phyloP scores from a whole-genome alignment of 1,139 yeast genomes.

The Pichia norvegensis region DNA sequence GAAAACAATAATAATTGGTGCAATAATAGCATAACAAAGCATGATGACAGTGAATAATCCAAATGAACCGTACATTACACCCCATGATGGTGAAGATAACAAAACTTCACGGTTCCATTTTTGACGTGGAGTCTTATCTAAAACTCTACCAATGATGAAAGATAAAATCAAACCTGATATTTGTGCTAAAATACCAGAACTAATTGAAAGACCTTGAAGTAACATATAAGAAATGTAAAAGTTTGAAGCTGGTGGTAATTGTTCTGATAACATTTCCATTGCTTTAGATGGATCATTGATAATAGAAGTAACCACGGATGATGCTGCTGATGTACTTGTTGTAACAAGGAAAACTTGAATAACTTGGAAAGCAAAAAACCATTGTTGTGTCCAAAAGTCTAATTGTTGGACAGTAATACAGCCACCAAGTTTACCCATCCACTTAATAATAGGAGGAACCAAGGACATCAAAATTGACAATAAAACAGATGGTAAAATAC shows the following conservation, averaged over 20 bases:
- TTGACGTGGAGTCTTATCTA: conserved; percentile 82
- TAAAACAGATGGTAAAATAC: conserved; percentile 76
- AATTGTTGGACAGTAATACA: conserved; percentile 54
- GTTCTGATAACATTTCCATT: conserved; percentile 59
- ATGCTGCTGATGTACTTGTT: conserved; percentile 64
- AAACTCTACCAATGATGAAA: conserved; percentile 56
- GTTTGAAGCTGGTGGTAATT: conserved; percentile 85
- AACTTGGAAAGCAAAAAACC: conserved; percentile 65
- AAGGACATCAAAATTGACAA: conserved; percentile 76
- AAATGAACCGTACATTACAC: conserved; percentile 79
- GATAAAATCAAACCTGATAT: conserved; percentile 63
- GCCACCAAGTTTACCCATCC: conserved; percentile 61
- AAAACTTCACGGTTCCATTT: conserved; percentile 67
- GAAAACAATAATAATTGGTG: conserved; percentile 71
- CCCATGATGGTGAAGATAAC: conserved; percentile 69
- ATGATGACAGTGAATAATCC: conserved; percentile 76
- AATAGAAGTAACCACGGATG: conserved; percentile 64
- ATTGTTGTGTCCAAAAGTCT: conserved; percentile 67
- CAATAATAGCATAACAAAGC: conserved; percentile 70
- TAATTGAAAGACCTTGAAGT: conserved; percentile 76
- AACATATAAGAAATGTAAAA: conserved; percentile 66
- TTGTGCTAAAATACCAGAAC: conserved; percentile 77
- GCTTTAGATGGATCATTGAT: conserved; percentile 57
- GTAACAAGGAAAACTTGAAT: conserved; percentile 65
- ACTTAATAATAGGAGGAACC: conserved; percentile 64